phyloP scores from a whole-genome alignment of 495 filamentous ascomycete genomes.

The Hypoxylon crocopeplum region DNA sequence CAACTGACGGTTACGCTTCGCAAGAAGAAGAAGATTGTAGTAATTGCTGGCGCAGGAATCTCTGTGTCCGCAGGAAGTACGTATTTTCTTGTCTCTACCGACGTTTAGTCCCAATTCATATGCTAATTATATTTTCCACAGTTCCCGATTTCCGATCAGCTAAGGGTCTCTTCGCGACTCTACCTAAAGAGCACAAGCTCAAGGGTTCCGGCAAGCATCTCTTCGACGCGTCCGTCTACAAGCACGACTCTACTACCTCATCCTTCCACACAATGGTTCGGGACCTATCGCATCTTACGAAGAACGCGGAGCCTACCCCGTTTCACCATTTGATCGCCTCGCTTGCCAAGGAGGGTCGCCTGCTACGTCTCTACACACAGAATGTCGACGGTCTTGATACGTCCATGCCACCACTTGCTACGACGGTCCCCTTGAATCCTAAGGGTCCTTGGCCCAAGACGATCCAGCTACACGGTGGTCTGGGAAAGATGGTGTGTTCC shows the following conservation, averaged over 20 bases:
- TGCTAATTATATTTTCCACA: constrained; percentile 47
- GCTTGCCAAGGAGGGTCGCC: constrained; percentile 82
- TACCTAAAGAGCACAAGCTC: constrained; percentile 84
- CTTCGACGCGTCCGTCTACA: constrained; percentile 97
- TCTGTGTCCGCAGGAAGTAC: constrained; percentile 94
- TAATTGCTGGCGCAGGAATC: constrained; percentile 95
- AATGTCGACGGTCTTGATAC: constrained; percentile 97
- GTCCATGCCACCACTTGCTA: constrained; percentile 77
- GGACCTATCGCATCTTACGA: constrained; percentile 76
- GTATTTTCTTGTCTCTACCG: constrained; percentile 45
- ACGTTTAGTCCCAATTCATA: constrained; percentile 1
- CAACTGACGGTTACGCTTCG: constrained; percentile 77
- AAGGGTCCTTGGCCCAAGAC: constrained; percentile 94
- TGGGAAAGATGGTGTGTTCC: constrained; percentile 94
- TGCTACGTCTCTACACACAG: constrained; percentile 93
- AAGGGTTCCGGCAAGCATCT: constrained; percentile 94
- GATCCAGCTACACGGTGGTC: constrained; percentile 91
- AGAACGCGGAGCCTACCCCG: constrained; percentile 77
- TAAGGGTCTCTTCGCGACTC: constrained; percentile 82
- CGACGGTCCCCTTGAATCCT: constrained; percentile 68
- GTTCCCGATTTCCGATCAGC: constrained; percentile 97
- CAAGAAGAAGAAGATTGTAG: constrained; percentile 92
- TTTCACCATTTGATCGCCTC: constrained; percentile 96
- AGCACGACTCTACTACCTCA: constrained; percentile 81
- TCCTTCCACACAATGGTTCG: constrained; percentile 97